Percentiles rank a stretch among this genome's conserved stretches.
Conservation (phyloP, 2,329 filamentous ascomycete genomes). For the Neurospora crassa region DNA sequence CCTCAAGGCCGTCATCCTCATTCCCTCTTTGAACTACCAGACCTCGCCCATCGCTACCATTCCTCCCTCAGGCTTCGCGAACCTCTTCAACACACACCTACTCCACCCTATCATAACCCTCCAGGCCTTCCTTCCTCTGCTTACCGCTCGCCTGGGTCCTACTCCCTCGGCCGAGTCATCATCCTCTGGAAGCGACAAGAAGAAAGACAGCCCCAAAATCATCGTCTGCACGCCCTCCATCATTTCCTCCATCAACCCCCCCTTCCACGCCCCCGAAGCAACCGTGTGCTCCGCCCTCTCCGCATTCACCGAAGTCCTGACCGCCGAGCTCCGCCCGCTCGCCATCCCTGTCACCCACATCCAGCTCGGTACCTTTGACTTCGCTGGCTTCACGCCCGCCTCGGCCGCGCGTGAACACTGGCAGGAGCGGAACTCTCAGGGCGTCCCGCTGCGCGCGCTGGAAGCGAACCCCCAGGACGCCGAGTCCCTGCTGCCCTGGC, state of each 20-base stretch:
- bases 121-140: constrained; percentile 77
- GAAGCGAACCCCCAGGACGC: constrained; percentile 36
- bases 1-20: constrained; percentile 71
- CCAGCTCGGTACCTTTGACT: constrained; percentile 85
- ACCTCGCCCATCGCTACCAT: constrained; percentile 79
- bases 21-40: constrained; percentile 73
- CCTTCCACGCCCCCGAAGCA: constrained; percentile 78
- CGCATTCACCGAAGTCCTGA: constrained; percentile 72
- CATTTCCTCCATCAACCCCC: constrained; percentile 67
- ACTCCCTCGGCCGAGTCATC: constrained; percentile 18
- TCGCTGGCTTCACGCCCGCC: constrained; percentile 53
- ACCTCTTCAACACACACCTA: constrained; percentile 86
- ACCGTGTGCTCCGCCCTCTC: constrained; percentile 79
- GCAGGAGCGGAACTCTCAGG: constrained; percentile 15
- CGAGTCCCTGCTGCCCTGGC: constrained; percentile 52
- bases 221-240: constrained; percentile 73
- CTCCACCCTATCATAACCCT: constrained; percentile 81
- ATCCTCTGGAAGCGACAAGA: constrained; percentile 19
- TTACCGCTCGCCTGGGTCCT: constrained; percentile 51
- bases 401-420: constrained; percentile 20
- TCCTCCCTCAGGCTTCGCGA: constrained; percentile 72
- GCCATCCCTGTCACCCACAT: constrained; percentile 76
- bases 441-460: constrained; percentile 19
- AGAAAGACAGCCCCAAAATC: constrained; percentile 53
- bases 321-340: constrained; percentile 67